Conservation (phyloP, 345 rosid species). For the Aethionema arabicum region DNA sequence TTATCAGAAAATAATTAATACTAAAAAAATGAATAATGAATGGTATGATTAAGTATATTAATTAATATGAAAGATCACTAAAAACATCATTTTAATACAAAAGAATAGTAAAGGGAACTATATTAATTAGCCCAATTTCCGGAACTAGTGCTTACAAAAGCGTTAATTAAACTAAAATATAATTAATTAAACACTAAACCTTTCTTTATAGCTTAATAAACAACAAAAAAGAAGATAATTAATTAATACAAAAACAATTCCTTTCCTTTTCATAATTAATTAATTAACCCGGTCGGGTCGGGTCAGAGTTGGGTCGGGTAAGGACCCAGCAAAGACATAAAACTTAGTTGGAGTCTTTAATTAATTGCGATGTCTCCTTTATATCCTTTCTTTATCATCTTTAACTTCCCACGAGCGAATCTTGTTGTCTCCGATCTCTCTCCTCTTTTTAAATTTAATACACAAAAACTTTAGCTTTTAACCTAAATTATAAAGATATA, state of each 20-base stretch:
- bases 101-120: slow-evolving; percentile 14
- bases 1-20: not conserved
- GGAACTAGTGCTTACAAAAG: slow-evolving; percentile 36
- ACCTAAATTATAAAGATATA: slow-evolving; percentile 3
- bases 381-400: slow-evolving; percentile 33
- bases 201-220: slow-evolving; percentile 2
- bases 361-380: slow-evolving; percentile 37
- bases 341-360: slow-evolving; percentile 36
- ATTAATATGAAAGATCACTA: not conserved
- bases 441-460: slow-evolving; percentile 13
- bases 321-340: slow-evolving; percentile 31
- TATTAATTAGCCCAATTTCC: slow-evolving; percentile 29
- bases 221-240: slow-evolving; percentile 19
- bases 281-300: slow-evolving; percentile 24
- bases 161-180: slow-evolving; percentile 2
- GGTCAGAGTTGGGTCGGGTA: slow-evolving; percentile 17
- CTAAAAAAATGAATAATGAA: not conserved
- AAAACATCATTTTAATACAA: slow-evolving; percentile 13
- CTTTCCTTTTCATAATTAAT: too few species aligned
- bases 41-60: not conserved
- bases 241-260: slow-evolving; percentile 6
- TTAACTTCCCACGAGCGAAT: slow-evolving; percentile 34
- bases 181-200: slow-evolving; percentile 29
- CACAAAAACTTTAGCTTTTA: slow-evolving; percentile 27
- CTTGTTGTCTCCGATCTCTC: slow-evolving; percentile 35